These are phyloP conservation scores for Termitomyces sp. DNA, from an alignment of 768 basidiomycete species.

Conservation along the genomic window DNA sequence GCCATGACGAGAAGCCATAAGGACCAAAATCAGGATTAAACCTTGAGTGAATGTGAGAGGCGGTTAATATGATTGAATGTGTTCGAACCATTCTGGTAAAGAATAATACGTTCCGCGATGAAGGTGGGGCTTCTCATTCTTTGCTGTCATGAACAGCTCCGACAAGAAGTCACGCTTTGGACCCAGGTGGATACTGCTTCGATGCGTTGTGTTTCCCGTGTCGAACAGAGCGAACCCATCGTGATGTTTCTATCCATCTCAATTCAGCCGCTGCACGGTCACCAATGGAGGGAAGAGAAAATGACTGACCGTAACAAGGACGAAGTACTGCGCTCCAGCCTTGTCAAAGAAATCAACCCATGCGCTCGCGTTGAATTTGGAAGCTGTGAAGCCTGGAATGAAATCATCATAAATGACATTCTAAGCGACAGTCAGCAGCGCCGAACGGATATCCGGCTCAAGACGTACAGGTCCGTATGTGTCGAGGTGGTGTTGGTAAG, in stretches of 20 bases:
- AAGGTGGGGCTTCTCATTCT: constrained; percentile 43
- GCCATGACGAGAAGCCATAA: constrained; percentile 50
- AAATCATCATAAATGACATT: constrained; percentile 55
- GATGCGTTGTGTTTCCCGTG: constrained; percentile 47
- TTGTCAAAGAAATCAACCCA: constrained; percentile 54
- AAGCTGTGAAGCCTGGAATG: constrained; percentile 48
- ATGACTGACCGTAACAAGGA: constrained; percentile 43
- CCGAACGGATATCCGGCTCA: background rate
- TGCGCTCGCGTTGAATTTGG: constrained; percentile 47
- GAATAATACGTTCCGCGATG: constrained; percentile 59
- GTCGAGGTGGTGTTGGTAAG: constrained; percentile 46
- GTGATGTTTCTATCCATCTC: constrained; percentile 47
- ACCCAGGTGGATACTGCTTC: constrained; percentile 44
- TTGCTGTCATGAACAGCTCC: constrained; percentile 48
- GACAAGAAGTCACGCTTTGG: constrained; percentile 49
- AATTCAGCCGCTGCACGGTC: background rate
- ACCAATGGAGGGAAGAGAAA: background rate
- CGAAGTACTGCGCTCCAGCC: constrained; percentile 61
- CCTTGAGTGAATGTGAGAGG: constrained; percentile 24
- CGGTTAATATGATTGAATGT: background rate
- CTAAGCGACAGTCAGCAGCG: constrained; percentile 21
- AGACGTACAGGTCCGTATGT: constrained; percentile 38
- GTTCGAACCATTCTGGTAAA: constrained; percentile 47
- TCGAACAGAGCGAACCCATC: constrained; percentile 59
- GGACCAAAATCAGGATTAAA: constrained; percentile 49